A percentile compares a stretch with the other conserved stretches of the same genome.
Evolutionary conservation across 148 eudicot genomes (phyloP).

Genomic region (Arctostaphylos glauca): DNA sequence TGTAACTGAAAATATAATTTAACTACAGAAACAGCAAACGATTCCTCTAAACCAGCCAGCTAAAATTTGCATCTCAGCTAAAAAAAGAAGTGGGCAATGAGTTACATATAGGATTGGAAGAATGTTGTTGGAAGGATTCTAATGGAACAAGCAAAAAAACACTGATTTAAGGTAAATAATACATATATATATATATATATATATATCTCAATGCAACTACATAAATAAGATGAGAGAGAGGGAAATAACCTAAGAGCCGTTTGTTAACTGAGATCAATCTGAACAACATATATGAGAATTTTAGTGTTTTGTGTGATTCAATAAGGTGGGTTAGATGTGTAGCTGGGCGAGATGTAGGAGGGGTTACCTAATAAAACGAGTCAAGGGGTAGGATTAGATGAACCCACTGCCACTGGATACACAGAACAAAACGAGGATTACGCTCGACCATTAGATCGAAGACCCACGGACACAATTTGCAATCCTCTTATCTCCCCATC

Average conservation of each 20-base stretch:
- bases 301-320: not conserved
- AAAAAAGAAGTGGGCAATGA: not conserved
- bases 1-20: not conserved
- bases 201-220: not conserved
- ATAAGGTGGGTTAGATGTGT: not conserved
- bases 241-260: not conserved
- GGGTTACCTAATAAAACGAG: not conserved
- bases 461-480: not conserved
- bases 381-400: not conserved
- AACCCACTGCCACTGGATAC: not conserved
- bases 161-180: not conserved
- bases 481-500: no score
- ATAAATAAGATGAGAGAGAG: not conserved
- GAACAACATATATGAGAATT: not conserved
- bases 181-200: not conserved
- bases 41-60: not conserved
- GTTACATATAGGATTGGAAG: not conserved
- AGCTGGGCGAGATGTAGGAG: not conserved
- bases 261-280: not conserved
- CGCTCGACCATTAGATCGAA: not conserved
- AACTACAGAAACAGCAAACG: not conserved
- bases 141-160: not conserved
- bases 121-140: not conserved
- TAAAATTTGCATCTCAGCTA: not conserved
- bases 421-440: not conserved